A percentile compares a stretch with the other conserved stretches of the same genome.
These are phyloP conservation scores for Sporothrix brasiliensis DNA, from an alignment of 2,329 filamentous ascomycete genomes.

Conservation along the genomic window DNA sequence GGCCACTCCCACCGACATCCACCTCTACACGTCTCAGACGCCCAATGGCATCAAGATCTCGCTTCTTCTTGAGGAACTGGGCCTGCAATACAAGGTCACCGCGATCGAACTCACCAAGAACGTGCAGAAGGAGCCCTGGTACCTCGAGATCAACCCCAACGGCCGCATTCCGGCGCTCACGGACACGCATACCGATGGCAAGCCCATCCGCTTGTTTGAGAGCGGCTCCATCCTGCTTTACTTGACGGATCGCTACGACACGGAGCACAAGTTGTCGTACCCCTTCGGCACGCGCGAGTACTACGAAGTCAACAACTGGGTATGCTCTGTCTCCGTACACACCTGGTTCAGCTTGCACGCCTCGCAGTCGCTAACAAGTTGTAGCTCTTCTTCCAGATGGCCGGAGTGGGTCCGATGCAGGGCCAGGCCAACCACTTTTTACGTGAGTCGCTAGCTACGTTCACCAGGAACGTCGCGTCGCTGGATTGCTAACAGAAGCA, in stretches of 20 bases:
- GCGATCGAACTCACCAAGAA: conserved; percentile 73
- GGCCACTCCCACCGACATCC: conserved; percentile 64
- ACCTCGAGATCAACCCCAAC: conserved; percentile 89
- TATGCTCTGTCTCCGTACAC: conserved; percentile 37
- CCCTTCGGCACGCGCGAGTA: conserved; percentile 71
- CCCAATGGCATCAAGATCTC: conserved; percentile 91
- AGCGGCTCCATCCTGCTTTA: conserved; percentile 84
- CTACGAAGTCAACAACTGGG: conserved; percentile 81
- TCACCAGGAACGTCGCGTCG: background rate
- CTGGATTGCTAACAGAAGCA: conserved; percentile 10
- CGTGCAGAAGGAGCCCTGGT: conserved; percentile 80
- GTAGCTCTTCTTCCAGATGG: conserved; percentile 73
- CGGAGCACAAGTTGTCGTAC: conserved; percentile 80
- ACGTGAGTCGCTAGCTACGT: conserved; percentile 48
- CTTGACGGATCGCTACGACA: conserved; percentile 78
- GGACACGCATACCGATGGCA: conserved; percentile 74
- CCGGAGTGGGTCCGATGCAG: conserved; percentile 80
- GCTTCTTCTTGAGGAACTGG: conserved; percentile 83
- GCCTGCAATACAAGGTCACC: conserved; percentile 73
- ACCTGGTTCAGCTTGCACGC: no score
- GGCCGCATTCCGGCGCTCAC: conserved; percentile 87
- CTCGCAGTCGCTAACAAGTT: background rate
- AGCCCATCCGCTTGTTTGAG: conserved; percentile 77
- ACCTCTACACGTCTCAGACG: conserved; percentile 79
- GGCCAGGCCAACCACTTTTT: conserved; percentile 82